These are phyloP conservation scores for Dictyostelium purpureum DNA, from an alignment of 78 protist genomes.

Conservation along the genomic window DNA sequence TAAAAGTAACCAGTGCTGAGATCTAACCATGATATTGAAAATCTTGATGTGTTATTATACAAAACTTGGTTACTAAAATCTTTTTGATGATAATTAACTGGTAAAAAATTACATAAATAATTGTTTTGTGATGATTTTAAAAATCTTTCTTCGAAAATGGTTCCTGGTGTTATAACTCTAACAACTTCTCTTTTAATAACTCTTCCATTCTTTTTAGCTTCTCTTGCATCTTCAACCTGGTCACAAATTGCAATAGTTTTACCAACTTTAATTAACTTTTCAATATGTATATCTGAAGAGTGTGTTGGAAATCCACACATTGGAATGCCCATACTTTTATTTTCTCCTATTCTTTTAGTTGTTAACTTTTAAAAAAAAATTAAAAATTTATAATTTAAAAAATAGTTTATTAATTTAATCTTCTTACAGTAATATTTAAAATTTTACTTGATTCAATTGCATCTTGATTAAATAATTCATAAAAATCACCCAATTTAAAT, in stretches of 20 bases:
- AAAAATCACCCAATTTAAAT: conserved; percentile 85
- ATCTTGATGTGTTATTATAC: conserved; percentile 7
- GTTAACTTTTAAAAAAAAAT: conserved; percentile 9
- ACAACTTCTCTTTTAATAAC: conserved; percentile 35
- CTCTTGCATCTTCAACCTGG: conserved; percentile 42
- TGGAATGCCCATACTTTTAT: conserved; percentile 2
- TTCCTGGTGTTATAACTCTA: conserved; percentile 66
- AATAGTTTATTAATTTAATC: neutral
- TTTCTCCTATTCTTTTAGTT: conserved; percentile 4
- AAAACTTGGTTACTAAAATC: neutral
- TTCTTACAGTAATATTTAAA: conserved; percentile 34
- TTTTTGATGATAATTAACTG: neutral
- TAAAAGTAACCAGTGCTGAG: conserved; percentile 55
- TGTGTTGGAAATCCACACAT: conserved; percentile 78
- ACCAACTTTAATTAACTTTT: conserved; percentile 38
- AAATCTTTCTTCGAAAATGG: conserved; percentile 44
- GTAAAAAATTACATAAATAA: conserved; percentile 10
- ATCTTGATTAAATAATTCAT: conserved; percentile 83
- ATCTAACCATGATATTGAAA: conserved; percentile 68
- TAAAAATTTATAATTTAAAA: neutral
- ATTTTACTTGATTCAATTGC: conserved; percentile 38
- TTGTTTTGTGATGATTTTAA: conserved; percentile 21
- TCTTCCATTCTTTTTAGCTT: neutral
- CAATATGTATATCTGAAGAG: conserved; percentile 14
- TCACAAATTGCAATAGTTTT: conserved; percentile 65